Evolutionary conservation across 1,139 yeast genomes (phyloP).

Genomic region (Taiozyma sp.): DNA sequence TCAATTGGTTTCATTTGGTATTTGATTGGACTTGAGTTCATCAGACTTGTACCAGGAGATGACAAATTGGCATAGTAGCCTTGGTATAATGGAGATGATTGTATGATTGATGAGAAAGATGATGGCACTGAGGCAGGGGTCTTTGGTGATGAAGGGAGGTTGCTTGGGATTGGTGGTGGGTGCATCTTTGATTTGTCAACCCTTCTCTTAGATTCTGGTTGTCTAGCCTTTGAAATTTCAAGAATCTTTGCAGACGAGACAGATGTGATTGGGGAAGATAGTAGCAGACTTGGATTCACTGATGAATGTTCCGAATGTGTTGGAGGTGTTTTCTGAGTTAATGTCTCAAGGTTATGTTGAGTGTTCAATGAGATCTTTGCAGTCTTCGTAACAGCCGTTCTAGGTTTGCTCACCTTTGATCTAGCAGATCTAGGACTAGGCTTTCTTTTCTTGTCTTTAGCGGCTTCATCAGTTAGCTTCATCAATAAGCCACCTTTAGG

Average conservation of each 20-base stretch:
- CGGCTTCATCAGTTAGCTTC: constrained; percentile 5
- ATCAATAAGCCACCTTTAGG: constrained; percentile 24
- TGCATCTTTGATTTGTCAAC: constrained; percentile 1
- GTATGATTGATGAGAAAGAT: constrained; percentile 20
- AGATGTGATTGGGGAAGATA: constrained; percentile 23
- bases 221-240: constrained; percentile 5
- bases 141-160: constrained; percentile 17
- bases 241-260: constrained; percentile 1
- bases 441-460: background rate
- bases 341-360: constrained; percentile 16
- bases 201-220: background rate
- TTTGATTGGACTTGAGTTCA: constrained; percentile 21
- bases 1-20: constrained; percentile 23
- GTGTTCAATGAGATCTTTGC: constrained; percentile 10
- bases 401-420: background rate
- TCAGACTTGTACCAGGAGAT: constrained; percentile 17
- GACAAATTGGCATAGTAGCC: constrained; percentile 23
- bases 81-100: constrained; percentile 24
- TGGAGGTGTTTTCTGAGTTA: constrained; percentile 6
- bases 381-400: constrained; percentile 3
- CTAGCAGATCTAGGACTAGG: background rate
- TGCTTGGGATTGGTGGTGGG: constrained; percentile 1
- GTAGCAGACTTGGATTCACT: constrained; percentile 21
- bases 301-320: constrained; percentile 3
- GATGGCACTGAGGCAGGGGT: constrained; percentile 16